Conservation (phyloP, 257 asterid species). For the Solanum gracilifrons region DNA sequence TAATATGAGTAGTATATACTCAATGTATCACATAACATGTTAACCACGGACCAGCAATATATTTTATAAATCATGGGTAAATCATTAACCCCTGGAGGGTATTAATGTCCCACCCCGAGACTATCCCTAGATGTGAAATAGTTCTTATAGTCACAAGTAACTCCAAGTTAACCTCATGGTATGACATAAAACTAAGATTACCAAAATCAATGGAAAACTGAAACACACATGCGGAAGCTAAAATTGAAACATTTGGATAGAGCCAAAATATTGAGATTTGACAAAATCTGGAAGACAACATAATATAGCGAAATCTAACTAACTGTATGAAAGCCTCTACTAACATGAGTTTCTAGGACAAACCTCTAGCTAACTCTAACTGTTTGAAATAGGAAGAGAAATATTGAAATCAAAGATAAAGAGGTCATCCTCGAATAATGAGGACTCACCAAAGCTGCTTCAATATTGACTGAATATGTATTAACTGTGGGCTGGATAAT, state of each 20-base stretch:
- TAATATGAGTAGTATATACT: neutral
- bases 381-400: neutral
- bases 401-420: neutral
- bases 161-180: neutral
- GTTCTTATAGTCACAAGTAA: neutral
- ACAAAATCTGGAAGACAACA: neutral
- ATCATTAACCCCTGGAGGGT: neutral
- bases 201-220: no score
- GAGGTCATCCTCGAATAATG: neutral
- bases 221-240: no score
- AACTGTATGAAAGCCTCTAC: neutral
- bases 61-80: neutral
- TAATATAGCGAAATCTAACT: neutral
- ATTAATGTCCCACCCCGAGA: neutral
- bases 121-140: neutral
- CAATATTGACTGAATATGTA: neutral
- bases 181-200: no score
- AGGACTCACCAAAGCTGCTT: neutral
- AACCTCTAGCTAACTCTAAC: neutral
- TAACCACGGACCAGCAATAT: neutral
- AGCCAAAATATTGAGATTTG: neutral
- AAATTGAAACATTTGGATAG: no score
- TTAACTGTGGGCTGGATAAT: neutral
- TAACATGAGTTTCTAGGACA: neutral
- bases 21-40: neutral